phyloP scores from a whole-genome alignment of 202 grass and related monocot species.

The Dendrocalamus latiflorus region DNA sequence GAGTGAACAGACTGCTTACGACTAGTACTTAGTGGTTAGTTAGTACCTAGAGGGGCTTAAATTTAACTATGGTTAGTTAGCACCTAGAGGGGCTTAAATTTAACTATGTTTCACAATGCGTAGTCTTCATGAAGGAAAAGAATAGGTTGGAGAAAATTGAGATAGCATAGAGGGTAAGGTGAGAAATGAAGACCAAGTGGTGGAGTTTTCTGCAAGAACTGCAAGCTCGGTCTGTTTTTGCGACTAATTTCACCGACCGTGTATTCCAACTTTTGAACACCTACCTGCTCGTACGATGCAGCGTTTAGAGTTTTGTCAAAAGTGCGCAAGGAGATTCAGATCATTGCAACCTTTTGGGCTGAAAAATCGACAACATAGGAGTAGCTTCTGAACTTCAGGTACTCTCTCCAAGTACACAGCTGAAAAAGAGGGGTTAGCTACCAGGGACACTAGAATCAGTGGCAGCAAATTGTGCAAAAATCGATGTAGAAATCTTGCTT shows the following conservation, averaged over 20 bases:
- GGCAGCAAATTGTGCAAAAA: no score
- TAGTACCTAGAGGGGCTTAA: no score
- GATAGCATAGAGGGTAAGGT: not conserved
- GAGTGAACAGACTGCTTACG: no score
- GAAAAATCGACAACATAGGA: not conserved
- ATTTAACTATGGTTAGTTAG: no score
- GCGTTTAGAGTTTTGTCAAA: no score
- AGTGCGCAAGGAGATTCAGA: not conserved
- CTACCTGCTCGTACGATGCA: not conserved
- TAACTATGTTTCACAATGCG: not conserved
- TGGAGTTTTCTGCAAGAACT: not conserved
- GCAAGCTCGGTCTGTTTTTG: not conserved
- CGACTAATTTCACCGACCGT: conserved; percentile 26
- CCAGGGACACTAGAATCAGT: not conserved
- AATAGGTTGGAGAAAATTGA: not conserved
- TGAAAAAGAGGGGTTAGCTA: not conserved
- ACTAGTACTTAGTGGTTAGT: not conserved
- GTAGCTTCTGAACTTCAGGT: not conserved
- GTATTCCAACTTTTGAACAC: not conserved
- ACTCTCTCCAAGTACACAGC: not conserved
- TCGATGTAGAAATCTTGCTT: not conserved
- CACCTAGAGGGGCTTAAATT: no score
- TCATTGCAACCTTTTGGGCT: not conserved
- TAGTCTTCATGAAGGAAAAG: not conserved
- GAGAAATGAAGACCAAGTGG: not conserved